Percentiles rank a stretch among this genome's conserved stretches.
Evolutionary conservation across 2,329 filamentous ascomycete species (phyloP).

Genomic region (Cladophialophora chaetospira): DNA sequence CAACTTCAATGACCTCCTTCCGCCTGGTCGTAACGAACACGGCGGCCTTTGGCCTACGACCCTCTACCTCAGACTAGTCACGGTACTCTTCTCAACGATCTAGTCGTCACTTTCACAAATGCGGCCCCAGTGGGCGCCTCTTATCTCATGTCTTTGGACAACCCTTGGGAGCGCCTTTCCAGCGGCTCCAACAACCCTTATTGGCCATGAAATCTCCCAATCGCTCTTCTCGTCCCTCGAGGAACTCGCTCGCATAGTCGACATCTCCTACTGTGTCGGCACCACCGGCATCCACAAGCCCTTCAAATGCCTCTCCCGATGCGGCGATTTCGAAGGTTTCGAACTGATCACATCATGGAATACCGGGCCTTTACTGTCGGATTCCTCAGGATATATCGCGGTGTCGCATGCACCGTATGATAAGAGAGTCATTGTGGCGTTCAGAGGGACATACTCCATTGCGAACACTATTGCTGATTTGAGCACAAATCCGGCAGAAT

Average conservation of each 20-base stretch:
- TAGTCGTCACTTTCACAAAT: conserved; percentile 7
- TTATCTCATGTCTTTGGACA: conserved; percentile 16
- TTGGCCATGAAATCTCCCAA: conserved; percentile 51
- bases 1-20: too few relatives aligned
- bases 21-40: too few relatives aligned
- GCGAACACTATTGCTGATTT: conserved; percentile 89
- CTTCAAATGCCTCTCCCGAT: conserved; percentile 82
- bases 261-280: conserved; percentile 93
- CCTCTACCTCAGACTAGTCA: too few relatives aligned
- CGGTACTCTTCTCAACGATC: not conserved
- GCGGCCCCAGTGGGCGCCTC: not conserved
- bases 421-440: conserved; percentile 77
- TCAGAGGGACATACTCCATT: conserved; percentile 92
- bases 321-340: conserved; percentile 77
- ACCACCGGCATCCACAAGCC: conserved; percentile 78
- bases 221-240: conserved; percentile 79
- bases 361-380: conserved; percentile 80
- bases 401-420: conserved; percentile 69
- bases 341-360: conserved; percentile 85
- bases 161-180: conserved; percentile 18
- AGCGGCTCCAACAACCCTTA: conserved; percentile 7
- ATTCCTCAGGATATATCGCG: conserved; percentile 92
- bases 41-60: too few relatives aligned
- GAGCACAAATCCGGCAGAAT: conserved; percentile 84
- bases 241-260: conserved; percentile 84